phyloP scores from a whole-genome alignment of 164 flowering plant species.

The Vitis rupestris region DNA sequence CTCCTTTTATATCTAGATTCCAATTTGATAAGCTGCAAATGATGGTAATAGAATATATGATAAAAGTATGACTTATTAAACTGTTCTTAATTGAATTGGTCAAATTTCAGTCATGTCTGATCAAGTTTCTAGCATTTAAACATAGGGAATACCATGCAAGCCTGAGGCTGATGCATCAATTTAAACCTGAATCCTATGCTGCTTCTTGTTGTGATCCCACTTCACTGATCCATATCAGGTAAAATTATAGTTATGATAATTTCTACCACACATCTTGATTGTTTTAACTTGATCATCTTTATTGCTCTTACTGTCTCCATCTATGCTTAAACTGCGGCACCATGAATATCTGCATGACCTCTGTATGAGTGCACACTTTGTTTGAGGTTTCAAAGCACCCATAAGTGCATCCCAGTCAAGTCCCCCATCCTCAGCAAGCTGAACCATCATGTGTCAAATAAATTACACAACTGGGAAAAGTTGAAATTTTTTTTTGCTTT shows the following conservation, averaged over 20 bases:
- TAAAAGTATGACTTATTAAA: background rate
- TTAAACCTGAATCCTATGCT: background rate
- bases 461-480: background rate
- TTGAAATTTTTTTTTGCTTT: background rate
- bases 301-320: conserved; percentile 73
- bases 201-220: background rate
- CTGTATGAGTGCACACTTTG: conserved; percentile 88
- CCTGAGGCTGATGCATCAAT: background rate
- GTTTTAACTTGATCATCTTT: conserved; percentile 60
- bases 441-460: conserved; percentile 17
- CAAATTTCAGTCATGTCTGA: background rate
- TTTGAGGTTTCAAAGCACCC: conserved; percentile 57
- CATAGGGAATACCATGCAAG: background rate
- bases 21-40: too few species aligned
- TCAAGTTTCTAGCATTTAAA: background rate
- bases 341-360: conserved; percentile 95
- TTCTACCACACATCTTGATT: background rate
- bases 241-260: background rate
- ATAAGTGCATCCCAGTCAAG: conserved; percentile 67
- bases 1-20: too few species aligned
- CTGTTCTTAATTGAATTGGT: background rate
- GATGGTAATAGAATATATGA: background rate
- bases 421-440: conserved; percentile 86
- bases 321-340: conserved; percentile 74
- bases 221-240: too few species aligned